Conservation (phyloP, 176 grass and related monocot genomes). For the Tillandsia fasciculata region DNA sequence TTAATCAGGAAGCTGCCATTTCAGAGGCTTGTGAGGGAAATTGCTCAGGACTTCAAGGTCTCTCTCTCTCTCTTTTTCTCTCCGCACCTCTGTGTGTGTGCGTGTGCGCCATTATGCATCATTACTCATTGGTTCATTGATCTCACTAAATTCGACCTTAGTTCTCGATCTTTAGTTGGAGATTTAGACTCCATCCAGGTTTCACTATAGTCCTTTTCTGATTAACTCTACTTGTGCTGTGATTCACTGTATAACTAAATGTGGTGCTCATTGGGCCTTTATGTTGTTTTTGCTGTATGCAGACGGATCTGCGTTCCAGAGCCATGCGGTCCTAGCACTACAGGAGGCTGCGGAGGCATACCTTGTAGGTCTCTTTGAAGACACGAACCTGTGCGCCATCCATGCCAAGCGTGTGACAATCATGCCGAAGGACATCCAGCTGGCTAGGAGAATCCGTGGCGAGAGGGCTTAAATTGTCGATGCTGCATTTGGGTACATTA, state of each 20-base stretch:
- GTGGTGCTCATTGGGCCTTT: neutral
- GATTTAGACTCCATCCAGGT: neutral
- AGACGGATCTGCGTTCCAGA: conserved; percentile 19
- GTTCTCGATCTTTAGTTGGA: too few relatives aligned
- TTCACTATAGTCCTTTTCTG: neutral
- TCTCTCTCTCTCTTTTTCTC: too few relatives aligned
- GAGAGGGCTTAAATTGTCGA: conserved; percentile 13
- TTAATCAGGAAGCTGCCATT: conserved; percentile 12
- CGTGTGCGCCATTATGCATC: too few relatives aligned
- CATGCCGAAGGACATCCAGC: conserved; percentile 12
- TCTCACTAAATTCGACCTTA: too few relatives aligned
- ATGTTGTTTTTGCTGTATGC: neutral
- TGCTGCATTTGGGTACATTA: neutral
- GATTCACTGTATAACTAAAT: neutral
- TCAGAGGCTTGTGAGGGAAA: conserved; percentile 12
- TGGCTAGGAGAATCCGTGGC: conserved; percentile 19
- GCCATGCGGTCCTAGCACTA: conserved; percentile 16
- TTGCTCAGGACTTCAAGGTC: conserved; percentile 1
- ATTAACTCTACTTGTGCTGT: neutral
- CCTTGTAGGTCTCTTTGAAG: conserved; percentile 18
- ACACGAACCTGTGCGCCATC: conserved; percentile 19
- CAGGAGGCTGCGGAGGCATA: conserved; percentile 23
- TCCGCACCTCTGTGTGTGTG: too few relatives aligned
- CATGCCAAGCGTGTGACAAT: conserved; percentile 21
- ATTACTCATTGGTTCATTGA: too few relatives aligned